Evolutionary conservation across 768 basidiomycete species (phyloP).

Genomic region (Megacollybia marginata): DNA sequence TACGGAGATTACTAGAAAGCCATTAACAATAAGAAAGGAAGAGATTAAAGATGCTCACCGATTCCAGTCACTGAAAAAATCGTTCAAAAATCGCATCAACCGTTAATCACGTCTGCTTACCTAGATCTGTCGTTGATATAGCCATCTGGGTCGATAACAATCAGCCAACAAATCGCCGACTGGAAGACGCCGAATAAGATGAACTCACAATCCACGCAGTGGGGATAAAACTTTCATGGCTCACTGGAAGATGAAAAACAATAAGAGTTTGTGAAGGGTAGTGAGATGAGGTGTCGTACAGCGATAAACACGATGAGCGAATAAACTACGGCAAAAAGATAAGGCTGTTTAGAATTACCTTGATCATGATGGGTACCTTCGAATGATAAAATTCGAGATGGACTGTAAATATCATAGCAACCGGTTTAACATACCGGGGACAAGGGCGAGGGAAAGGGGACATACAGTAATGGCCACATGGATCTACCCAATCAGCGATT

Average conservation of each 20-base stretch:
- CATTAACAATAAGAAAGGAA: background rate
- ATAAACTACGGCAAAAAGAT: conserved; percentile 28
- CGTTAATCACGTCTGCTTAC: conserved; percentile 20
- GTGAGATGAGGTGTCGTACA: conserved; percentile 25
- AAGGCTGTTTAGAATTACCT: background rate
- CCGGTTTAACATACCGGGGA: background rate
- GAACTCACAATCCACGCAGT: conserved; percentile 41
- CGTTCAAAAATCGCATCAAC: too few species aligned
- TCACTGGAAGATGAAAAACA: conserved; percentile 24
- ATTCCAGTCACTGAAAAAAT: conserved; percentile 24
- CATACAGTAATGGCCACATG: conserved; percentile 49
- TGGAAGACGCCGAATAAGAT: background rate
- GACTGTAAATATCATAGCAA: conserved; percentile 23
- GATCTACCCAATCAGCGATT: conserved; percentile 23
- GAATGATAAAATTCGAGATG: conserved; percentile 42
- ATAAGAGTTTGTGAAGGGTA: background rate
- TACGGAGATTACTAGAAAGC: conserved; percentile 37
- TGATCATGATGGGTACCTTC: conserved; percentile 17
- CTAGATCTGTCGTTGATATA: conserved; percentile 38
- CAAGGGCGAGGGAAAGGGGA: background rate
- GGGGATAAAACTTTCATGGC: conserved; percentile 33
- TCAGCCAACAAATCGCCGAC: background rate
- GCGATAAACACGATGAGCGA: conserved; percentile 41
- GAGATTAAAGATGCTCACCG: conserved; percentile 18
- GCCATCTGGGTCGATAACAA: conserved; percentile 14